Conservation (phyloP, 768 basidiomycete species). For the Calocera cornea region DNA sequence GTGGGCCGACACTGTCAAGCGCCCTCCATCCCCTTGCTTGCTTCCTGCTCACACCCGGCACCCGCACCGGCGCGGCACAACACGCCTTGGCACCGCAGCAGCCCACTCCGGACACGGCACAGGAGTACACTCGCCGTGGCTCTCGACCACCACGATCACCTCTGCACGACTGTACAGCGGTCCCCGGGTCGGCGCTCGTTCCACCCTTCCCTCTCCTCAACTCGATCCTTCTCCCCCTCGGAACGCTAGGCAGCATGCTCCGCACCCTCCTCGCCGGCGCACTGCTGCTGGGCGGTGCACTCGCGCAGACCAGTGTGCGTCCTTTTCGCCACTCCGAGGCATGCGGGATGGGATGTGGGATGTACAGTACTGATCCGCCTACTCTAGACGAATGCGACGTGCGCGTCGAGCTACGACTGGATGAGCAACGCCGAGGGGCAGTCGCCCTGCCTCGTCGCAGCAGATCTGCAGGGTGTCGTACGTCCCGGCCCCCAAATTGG, state of each 20-base stretch:
- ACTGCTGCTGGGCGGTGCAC: not conserved
- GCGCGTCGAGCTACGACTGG: conserved; percentile 7
- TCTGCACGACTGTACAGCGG: not conserved
- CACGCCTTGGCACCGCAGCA: too few species aligned
- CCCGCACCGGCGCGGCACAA: too few species aligned
- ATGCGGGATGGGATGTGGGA: not conserved
- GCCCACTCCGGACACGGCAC: too few species aligned
- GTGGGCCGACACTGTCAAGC: too few species aligned
- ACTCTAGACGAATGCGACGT: conserved; percentile 8
- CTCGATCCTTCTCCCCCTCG: too few species aligned
- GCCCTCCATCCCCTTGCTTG: too few species aligned
- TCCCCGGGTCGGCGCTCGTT: not conserved
- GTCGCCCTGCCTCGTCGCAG: conserved; percentile 8
- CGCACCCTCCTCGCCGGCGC: not conserved
- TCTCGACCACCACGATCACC: too few species aligned
- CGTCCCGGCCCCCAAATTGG: not conserved
- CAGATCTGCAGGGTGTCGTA: conserved; percentile 7
- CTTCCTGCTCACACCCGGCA: too few species aligned
- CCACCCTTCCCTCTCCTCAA: not conserved
- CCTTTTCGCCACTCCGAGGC: not conserved
- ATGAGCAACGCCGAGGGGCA: conserved; percentile 1
- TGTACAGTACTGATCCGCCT: too few species aligned
- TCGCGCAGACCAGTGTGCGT: not conserved
- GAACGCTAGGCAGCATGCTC: too few species aligned
- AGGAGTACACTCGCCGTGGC: too few species aligned